Base-by-base conservation (phyloP, 179 eudicot species). In the Spinacia oleracea region DNA sequence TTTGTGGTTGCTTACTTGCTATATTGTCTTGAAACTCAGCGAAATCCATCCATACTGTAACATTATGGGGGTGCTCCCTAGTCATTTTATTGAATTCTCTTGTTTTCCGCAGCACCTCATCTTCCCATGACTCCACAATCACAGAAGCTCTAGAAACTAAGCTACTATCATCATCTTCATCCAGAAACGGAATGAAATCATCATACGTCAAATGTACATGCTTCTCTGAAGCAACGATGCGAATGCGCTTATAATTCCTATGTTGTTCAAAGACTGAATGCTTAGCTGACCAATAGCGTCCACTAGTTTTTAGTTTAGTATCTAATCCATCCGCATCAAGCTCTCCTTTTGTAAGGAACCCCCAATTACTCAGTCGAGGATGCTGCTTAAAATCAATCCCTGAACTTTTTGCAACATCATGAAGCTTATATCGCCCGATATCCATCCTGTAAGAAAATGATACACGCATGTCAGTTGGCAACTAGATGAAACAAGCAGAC, bases 91-190 rank as follows among this genome's bases (percentile, higher is more conserved):
- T 96, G 82, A 91, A 92, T 81, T 92, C 97, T 86, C 79, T 92
- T 45, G 99, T 96, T 87, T 87, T 94, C 43, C 97, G 87, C 69
- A 94, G 82, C 27, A 96, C 87, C 89, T 88, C 90, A 82, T 96
- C 99, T 79, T 96, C 99, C 99, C 98, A 92, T 60, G 99, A 96
- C 88, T 96, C 98, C 85, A 91, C 94, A 53, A 90, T 72, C 50
- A 87, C 80, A 34, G 85, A 77, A 59, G 79, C 60, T 74, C 71
- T 77, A 38, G 84, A 77, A 65, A 21, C 48, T 50, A 80, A 81
- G 77, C 56, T 76, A 46, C 62, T 81, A 82, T 78, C 77, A 38
- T 32, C 86, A 59, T 78, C 87, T 77, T 83, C 83, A 55, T 83
- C 91, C 25, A 69, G 51, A 68, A 96, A 77, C 59, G 97, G 89